These are phyloP conservation scores for Cyamopsis tetragonoloba DNA, from an alignment of 306 rosid genomes.

Conservation along the genomic window DNA sequence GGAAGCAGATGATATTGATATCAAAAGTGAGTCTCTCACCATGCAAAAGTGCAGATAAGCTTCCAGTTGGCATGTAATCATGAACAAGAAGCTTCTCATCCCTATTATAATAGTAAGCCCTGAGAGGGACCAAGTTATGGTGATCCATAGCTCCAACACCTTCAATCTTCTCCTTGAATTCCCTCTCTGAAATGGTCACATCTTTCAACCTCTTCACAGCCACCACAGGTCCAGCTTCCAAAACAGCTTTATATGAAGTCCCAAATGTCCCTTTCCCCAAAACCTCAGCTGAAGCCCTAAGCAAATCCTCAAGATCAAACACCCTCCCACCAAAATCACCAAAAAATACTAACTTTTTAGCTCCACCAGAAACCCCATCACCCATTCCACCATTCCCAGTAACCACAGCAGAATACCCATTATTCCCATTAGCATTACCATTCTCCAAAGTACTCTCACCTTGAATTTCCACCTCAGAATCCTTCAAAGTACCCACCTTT, in stretches of 20 bases:
- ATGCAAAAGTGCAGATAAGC: conserved; percentile 70
- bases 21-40: conserved; percentile 31
- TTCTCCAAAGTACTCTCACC: conserved; percentile 42
- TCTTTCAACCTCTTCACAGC: conserved; percentile 70
- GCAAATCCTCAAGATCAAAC: conserved; percentile 64
- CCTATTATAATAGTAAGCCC: conserved; percentile 61
- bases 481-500: not conserved
- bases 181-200: conserved; percentile 50
- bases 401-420: conserved; percentile 31
- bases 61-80: conserved; percentile 70
- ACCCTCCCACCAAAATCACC: conserved; percentile 41
- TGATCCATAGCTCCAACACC: conserved; percentile 59
- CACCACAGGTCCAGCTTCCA: conserved; percentile 53
- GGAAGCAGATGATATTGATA: not conserved
- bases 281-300: conserved; percentile 77
- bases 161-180: conserved; percentile 61
- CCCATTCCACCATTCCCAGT: conserved; percentile 23
- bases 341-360: conserved; percentile 52
- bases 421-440: too few relatives aligned
- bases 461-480: conserved; percentile 25
- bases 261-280: conserved; percentile 73
- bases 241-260: conserved; percentile 58
- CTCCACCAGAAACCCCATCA: conserved; percentile 18
- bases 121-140: conserved; percentile 61
- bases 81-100: conserved; percentile 72